A percentile compares a stretch with the other conserved stretches of the same genome.
Evolutionary conservation across 2,329 filamentous ascomycete genomes (phyloP).

Genomic region (Trichoderma oligosporum): DNA sequence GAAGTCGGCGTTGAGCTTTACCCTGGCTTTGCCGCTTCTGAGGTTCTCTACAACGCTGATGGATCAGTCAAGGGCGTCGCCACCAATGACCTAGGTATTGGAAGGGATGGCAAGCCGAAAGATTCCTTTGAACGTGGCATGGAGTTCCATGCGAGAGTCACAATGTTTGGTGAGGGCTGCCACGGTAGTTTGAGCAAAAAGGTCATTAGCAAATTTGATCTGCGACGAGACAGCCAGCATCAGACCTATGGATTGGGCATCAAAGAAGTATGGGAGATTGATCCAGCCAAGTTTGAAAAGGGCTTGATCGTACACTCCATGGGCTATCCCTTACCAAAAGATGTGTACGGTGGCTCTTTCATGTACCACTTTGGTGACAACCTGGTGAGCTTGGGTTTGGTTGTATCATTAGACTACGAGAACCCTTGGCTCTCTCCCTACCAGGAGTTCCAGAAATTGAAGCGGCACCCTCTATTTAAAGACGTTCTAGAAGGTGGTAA

Average conservation of each 20-base stretch:
- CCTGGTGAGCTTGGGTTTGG: constrained; percentile 84
- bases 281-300: constrained; percentile 85
- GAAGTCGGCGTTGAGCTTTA: constrained; percentile 95
- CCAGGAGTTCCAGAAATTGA: constrained; percentile 96
- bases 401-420: constrained; percentile 89
- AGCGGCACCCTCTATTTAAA: constrained; percentile 90
- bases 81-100: constrained; percentile 89
- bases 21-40: constrained; percentile 89
- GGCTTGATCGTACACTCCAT: constrained; percentile 84
- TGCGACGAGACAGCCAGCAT: constrained; percentile 81
- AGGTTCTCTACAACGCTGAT: constrained; percentile 81
- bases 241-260: constrained; percentile 94
- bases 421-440: constrained; percentile 98
- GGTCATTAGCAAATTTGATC: constrained; percentile 88
- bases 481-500: constrained; percentile 89
- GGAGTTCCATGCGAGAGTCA: constrained; percentile 93
- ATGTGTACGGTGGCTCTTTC: constrained; percentile 97
- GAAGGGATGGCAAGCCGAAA: constrained; percentile 77
- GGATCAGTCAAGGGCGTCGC: constrained; percentile 91
- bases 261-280: constrained; percentile 97
- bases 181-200: constrained; percentile 95
- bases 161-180: constrained; percentile 89
- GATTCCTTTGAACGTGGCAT: constrained; percentile 92
- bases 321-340: constrained; percentile 82
- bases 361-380: constrained; percentile 99